These are phyloP conservation scores for Tinospora cordifolia DNA, from an alignment of 164 flowering plant genomes.

Conservation along the genomic window DNA sequence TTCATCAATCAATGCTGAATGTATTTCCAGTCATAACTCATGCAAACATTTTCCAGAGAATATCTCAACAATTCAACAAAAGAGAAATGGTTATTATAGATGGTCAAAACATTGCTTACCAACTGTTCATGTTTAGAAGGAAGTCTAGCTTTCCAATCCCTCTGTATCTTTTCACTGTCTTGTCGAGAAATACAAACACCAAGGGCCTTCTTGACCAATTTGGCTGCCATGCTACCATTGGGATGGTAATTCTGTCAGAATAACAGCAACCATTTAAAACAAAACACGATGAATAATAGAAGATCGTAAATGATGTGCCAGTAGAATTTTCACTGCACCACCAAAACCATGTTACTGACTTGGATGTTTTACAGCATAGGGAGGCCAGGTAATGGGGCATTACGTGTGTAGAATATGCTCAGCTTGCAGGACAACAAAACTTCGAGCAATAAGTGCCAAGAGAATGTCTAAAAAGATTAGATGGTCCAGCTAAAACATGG, in stretches of 20 bases:
- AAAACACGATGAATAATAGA: background rate
- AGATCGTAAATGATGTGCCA: background rate
- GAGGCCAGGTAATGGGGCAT: background rate
- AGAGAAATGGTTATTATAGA: background rate
- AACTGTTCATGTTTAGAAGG: slow-evolving; percentile 23
- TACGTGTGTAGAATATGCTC: background rate
- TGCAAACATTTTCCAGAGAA: background rate
- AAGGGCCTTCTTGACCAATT: slow-evolving; percentile 31
- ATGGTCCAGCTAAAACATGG: too few species aligned
- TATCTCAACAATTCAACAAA: background rate
- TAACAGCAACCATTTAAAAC: background rate
- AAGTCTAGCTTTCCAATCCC: slow-evolving; percentile 20
- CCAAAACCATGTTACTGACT: background rate
- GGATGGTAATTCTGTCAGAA: slow-evolving; percentile 43
- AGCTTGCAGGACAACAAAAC: background rate
- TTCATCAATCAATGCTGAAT: background rate
- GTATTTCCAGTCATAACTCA: background rate
- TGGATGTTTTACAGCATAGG: background rate
- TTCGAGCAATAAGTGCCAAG: background rate
- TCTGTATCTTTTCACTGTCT: slow-evolving; percentile 24
- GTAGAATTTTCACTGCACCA: background rate
- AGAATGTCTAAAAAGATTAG: too few species aligned
- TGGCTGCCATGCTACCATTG: slow-evolving; percentile 33
- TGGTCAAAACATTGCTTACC: slow-evolving; percentile 19
- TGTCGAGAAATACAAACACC: slow-evolving; percentile 25